phyloP scores from a whole-genome alignment of 352 stramenopile genomes.

The Globisporangium canariense region DNA sequence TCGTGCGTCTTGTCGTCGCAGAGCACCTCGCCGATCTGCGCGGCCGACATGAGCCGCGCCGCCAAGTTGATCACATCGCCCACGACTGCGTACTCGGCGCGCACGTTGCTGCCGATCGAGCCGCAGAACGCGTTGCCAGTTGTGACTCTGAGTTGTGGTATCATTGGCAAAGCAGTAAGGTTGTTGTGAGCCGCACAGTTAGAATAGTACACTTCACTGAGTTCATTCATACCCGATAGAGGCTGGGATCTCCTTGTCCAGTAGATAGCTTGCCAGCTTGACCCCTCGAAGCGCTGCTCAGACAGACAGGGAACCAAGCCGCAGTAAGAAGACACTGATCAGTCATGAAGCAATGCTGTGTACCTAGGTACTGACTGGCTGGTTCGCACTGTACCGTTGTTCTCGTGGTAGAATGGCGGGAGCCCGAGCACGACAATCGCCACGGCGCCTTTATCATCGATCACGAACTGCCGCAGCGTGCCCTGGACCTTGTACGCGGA shows the following conservation, averaged over 20 bases:
- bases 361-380: not conserved
- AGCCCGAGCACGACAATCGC: conserved; percentile 77
- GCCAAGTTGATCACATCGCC: conserved; percentile 84
- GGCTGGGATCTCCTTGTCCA: conserved; percentile 57
- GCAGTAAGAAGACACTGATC: not conserved
- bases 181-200: not conserved
- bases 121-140: conserved; percentile 73
- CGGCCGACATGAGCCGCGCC: conserved; percentile 71
- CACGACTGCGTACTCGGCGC: conserved; percentile 80
- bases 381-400: conserved; percentile 63
- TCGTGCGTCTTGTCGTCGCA: conserved; percentile 67
- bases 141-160: conserved; percentile 38
- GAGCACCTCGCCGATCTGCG: conserved; percentile 53
- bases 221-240: conserved; percentile 52
- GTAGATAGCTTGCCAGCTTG: conserved; percentile 58
- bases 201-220: not conserved
- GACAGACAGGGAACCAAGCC: not conserved
- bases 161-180: conserved; percentile 4
- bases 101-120: conserved; percentile 60
- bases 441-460: conserved; percentile 84
- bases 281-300: conserved; percentile 49
- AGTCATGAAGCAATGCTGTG: not conserved
- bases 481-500: conserved; percentile 77
- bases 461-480: conserved; percentile 82
- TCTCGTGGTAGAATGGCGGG: conserved; percentile 81